Evolutionary conservation across 1,284 basidiomycete species (phyloP), one percentile per base, ranked within the genome.

Genomic region (Puccinia polysora): DNA sequence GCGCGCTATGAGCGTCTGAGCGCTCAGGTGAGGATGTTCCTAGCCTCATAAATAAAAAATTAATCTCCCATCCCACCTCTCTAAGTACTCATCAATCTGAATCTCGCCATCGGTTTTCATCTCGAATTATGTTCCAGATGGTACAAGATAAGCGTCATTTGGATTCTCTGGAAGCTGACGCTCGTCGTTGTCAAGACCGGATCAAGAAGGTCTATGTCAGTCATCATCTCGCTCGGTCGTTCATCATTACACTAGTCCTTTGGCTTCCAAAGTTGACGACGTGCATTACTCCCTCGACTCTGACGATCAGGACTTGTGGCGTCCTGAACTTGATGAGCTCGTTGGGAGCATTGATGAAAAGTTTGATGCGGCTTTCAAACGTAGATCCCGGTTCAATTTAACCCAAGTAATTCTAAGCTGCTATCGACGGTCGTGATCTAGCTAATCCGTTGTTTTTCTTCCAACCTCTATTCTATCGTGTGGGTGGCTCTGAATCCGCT

Each of bases 281-380:
- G n/a, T n/a, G n/a, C n/a, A n/a, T n/a, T 18, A 43, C 18, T 43
- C 40, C 18, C 32, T 34, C 34, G 6, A 15, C 18, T 34, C 1
- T 18, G 25, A 15, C 50, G 28, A 52, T 20, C 76, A 91, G 89
- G 86, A 86, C 53, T 85, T 86, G 70, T 98, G 95, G 90, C 84
- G 90, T 74, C 94, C 94, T 3, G 88, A 87, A 0, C 83, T 98
- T 5, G 84, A 89, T 74, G 81, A 81, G 23, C 86, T 98, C 0
- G 86, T 97, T 20, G 78, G 81, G 5, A 87, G 87, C 74, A 90
- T 97, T 45, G 90, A 89, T 65, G 81, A 84, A 63, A 90, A 89
- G 78, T 98, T 98, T 81, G 90, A 90, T 5, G 84, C 84, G 8
- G 89, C 94, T 0, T 97, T 99, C 80, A 89, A 93, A 76, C 86